Percentiles rank a stretch among this genome's conserved stretches.
Conservation (phyloP, 148 eudicot genomes). For the Vaccinium myrtillus region DNA sequence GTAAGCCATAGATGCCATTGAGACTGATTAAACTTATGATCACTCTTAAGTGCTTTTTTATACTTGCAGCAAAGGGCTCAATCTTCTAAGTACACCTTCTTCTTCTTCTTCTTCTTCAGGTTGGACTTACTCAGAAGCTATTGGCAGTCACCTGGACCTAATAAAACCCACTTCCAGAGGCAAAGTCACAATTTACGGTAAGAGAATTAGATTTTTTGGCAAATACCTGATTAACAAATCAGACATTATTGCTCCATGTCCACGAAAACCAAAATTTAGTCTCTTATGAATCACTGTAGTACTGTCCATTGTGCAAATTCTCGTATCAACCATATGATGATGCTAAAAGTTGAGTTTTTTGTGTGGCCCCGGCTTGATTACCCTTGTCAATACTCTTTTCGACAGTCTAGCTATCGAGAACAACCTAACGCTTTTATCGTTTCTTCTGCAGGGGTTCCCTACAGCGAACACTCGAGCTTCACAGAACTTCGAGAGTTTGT, state of each 20-base stretch:
- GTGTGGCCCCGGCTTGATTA: background rate
- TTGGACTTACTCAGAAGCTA: slow-evolving; percentile 62
- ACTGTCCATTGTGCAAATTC: background rate
- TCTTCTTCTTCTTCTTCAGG: slow-evolving; percentile 33
- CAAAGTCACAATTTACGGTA: slow-evolving; percentile 54
- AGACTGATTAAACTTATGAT: background rate
- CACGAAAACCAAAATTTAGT: background rate
- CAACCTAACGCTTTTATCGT: background rate
- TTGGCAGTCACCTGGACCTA: slow-evolving; percentile 50
- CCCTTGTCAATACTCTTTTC: background rate
- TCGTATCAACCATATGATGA: background rate
- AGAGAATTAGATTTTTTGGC: slow-evolving; percentile 9
- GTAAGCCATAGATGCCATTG: slow-evolving; percentile 24
- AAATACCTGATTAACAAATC: background rate
- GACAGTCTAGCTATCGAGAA: background rate
- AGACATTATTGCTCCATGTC: background rate
- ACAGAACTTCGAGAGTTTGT: slow-evolving; percentile 62
- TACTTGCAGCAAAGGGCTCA: background rate
- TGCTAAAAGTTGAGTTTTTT: slow-evolving; percentile 11
- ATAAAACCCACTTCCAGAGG: slow-evolving; percentile 56
- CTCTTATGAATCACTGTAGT: background rate
- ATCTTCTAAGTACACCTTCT: background rate
- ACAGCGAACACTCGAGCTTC: slow-evolving; percentile 75
- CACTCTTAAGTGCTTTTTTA: background rate
- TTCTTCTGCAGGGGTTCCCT: slow-evolving; percentile 57